Evolutionary conservation across 768 basidiomycete genomes (phyloP).

Genomic region (Phylloporus sp.): DNA sequence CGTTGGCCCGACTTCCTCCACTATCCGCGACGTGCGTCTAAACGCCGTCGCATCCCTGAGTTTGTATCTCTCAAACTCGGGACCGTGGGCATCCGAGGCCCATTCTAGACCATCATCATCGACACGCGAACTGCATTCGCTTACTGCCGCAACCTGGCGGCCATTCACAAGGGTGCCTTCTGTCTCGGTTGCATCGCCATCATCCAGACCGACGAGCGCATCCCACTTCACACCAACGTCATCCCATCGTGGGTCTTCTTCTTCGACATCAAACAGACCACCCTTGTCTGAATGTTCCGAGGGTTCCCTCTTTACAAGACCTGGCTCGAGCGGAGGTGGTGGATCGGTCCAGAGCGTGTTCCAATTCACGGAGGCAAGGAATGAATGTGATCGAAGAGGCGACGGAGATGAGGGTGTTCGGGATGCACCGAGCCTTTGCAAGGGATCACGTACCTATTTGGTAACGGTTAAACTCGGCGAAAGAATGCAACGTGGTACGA

Average conservation of each 20-base stretch:
- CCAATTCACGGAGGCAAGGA: constrained; percentile 61
- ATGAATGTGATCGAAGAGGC: constrained; percentile 56
- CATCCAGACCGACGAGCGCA: constrained; percentile 34
- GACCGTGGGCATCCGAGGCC: constrained; percentile 45
- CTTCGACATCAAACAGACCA: constrained; percentile 19
- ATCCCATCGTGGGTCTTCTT: constrained; percentile 41
- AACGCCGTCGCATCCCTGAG: constrained; percentile 9
- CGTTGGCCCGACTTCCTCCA: constrained; percentile 41
- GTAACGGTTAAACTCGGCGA: background rate
- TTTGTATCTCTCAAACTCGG: constrained; percentile 26
- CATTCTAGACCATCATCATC: constrained; percentile 45
- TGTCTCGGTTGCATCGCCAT: constrained; percentile 18
- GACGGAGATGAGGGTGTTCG: constrained; percentile 36
- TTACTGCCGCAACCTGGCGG: background rate
- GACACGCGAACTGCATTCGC: background rate
- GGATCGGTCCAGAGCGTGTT: constrained; percentile 60
- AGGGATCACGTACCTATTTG: constrained; percentile 56
- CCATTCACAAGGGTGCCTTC: constrained; percentile 5
- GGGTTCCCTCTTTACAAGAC: constrained; percentile 49
- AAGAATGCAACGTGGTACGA: background rate
- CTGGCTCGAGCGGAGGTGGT: constrained; percentile 54
- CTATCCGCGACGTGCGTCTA: constrained; percentile 22
- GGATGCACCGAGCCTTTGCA: constrained; percentile 55
- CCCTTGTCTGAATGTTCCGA: constrained; percentile 7
- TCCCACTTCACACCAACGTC: constrained; percentile 57